Percentiles rank a stretch among this genome's conserved stretches.
Evolutionary conservation across 2,329 filamentous ascomycete species (phyloP).

Genomic region (Aspergillus luchuensis): DNA sequence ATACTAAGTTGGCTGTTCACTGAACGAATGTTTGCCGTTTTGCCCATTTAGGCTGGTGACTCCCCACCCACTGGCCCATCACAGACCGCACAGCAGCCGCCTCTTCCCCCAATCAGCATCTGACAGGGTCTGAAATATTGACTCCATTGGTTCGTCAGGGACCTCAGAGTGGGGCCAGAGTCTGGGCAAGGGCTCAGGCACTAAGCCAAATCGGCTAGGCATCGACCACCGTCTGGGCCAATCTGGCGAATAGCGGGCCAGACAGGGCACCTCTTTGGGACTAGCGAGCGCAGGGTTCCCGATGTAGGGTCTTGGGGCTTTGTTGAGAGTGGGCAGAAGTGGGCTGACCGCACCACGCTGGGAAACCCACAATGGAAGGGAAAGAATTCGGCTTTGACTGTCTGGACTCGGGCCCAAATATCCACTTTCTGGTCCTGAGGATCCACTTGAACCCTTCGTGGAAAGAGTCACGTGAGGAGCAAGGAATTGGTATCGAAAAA

Average conservation of each 20-base stretch:
- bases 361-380: background rate
- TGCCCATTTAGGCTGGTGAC: background rate
- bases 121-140: background rate
- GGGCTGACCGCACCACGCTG: background rate
- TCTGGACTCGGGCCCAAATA: background rate
- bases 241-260: background rate
- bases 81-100: background rate
- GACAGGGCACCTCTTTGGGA: background rate
- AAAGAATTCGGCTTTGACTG: background rate
- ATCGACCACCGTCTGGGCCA: background rate
- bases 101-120: background rate
- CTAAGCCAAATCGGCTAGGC: slow-evolving; percentile 3
- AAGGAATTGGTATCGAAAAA: too few relatives aligned
- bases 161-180: background rate
- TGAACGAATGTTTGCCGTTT: background rate
- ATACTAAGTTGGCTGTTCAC: too few relatives aligned
- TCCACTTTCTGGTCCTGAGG: too few relatives aligned
- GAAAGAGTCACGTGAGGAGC: too few relatives aligned
- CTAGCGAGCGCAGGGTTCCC: background rate
- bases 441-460: too few relatives aligned
- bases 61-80: background rate
- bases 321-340: background rate
- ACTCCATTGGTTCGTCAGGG: background rate
- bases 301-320: slow-evolving; percentile 1
- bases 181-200: slow-evolving; percentile 6